Conservation (phyloP, 2,329 filamentous ascomycete species). For the Periconia digitata region DNA sequence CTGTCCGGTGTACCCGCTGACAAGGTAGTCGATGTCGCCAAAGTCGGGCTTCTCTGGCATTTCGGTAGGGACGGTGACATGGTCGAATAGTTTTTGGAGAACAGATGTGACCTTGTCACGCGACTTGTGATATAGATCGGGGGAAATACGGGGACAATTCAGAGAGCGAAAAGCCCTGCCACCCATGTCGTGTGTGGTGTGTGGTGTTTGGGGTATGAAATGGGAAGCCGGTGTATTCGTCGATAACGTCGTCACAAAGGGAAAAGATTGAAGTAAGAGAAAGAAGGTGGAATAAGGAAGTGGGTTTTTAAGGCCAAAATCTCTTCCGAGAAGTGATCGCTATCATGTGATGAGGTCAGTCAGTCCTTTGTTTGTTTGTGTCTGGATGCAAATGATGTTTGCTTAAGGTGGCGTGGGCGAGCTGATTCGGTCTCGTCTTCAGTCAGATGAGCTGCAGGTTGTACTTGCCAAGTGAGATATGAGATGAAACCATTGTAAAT, state of each 20-base stretch:
- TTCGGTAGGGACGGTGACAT: constrained; percentile 28
- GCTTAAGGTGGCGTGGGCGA: no score
- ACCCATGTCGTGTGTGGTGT: constrained; percentile 19
- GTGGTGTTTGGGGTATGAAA: neutral
- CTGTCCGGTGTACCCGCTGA: constrained; percentile 12
- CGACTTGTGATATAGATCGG: constrained; percentile 16
- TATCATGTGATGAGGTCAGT: no score
- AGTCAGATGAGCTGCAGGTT: no score
- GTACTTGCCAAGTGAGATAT: no score
- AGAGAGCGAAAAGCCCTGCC: constrained; percentile 27
- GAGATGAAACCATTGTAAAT: no score
- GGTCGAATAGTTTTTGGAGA: constrained; percentile 21
- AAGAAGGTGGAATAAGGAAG: neutral
- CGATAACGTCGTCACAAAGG: neutral
- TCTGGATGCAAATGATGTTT: no score
- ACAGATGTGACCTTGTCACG: constrained; percentile 12
- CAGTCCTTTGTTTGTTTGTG: no score
- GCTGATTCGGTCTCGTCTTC: no score
- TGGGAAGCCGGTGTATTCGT: neutral
- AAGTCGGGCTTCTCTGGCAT: constrained; percentile 24
- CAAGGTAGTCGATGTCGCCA: constrained; percentile 30
- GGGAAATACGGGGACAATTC: constrained; percentile 24
- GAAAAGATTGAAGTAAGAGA: neutral
- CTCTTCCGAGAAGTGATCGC: neutral
- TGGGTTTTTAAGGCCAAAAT: neutral